Percentiles rank a stretch among this genome's conserved stretches.
phyloP scores from a whole-genome alignment of 768 basidiomycete species.

The Phlebiopsis flavidoalba region DNA sequence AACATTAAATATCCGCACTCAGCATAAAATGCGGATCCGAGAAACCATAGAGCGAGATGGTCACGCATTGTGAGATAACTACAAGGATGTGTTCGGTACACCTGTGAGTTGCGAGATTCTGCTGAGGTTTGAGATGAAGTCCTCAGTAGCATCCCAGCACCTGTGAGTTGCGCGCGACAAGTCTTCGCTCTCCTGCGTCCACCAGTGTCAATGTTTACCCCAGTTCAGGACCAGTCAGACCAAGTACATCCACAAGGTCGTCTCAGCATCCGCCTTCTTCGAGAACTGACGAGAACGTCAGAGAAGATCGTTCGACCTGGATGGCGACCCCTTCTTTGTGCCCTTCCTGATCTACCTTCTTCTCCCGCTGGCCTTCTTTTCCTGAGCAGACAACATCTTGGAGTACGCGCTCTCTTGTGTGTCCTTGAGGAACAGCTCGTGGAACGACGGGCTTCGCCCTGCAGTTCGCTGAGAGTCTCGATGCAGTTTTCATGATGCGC shows the following conservation, averaged over 20 bases:
- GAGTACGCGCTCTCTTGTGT: slow-evolving; percentile 88
- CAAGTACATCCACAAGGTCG: slow-evolving; percentile 67
- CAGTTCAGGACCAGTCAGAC: not conserved
- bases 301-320: slow-evolving; percentile 90
- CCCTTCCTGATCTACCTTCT: slow-evolving; percentile 83
- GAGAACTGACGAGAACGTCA: slow-evolving; percentile 93
- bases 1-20: slow-evolving; percentile 97
- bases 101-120: slow-evolving; percentile 93
- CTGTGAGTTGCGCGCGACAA: slow-evolving; percentile 88
- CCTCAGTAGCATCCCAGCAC: slow-evolving; percentile 80
- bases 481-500: slow-evolving; percentile 95
- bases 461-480: slow-evolving; percentile 82
- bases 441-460: slow-evolving; percentile 47
- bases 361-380: slow-evolving; percentile 92
- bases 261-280: slow-evolving; percentile 83
- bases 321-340: slow-evolving; percentile 59
- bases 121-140: slow-evolving; percentile 91
- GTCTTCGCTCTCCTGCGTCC: slow-evolving; percentile 76
- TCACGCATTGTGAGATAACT: not conserved
- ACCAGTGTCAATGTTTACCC: not conserved
- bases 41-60: slow-evolving; percentile 60
- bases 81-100: slow-evolving; percentile 22
- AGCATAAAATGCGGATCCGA: slow-evolving; percentile 97
- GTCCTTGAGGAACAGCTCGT: slow-evolving; percentile 76
- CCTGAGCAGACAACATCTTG: slow-evolving; percentile 94